These are phyloP conservation scores for grape (Vitis vinifera) DNA, from an alignment of 164 flowering plant genomes.

Conservation along the genomic window ASM3070453v1 NC_081812.1:1837001-1837500, in stretches of 20 bases:
- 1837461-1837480: constrained; percentile 29
- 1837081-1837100: neutral
- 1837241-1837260: constrained; percentile 52
- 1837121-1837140: constrained; percentile 42
- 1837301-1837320: neutral
- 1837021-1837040: neutral
- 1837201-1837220: constrained; percentile 65
- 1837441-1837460: constrained; percentile 27
- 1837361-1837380: constrained; percentile 49
- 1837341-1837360: constrained; percentile 50
- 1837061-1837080: neutral
- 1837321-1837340: constrained; percentile 45
- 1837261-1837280: neutral
- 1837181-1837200: constrained; percentile 52
- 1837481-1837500: constrained; percentile 66
- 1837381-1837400: constrained; percentile 47
- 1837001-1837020: too few relatives aligned
- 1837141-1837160: constrained; percentile 35
- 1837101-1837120: neutral
- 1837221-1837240: constrained; percentile 65
- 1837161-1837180: constrained; percentile 49
- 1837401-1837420: constrained; percentile 22
- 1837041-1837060: neutral
- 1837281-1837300: neutral
- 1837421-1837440: constrained; percentile 18